Conservation (phyloP, 208 protist species). For the Trypanosoma melophagium region DNA sequence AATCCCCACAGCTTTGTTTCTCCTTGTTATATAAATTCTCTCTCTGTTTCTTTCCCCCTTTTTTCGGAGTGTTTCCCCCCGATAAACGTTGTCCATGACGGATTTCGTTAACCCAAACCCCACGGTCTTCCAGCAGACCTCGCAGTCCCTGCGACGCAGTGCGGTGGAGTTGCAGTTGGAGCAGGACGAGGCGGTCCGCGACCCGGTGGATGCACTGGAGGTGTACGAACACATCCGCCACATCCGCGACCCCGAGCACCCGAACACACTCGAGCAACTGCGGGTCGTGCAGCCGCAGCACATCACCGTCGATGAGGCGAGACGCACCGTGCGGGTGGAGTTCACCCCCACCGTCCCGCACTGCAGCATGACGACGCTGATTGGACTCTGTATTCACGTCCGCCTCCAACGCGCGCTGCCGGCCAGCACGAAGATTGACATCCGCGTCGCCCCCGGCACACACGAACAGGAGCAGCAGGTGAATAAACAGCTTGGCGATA, state of each 20-base stretch:
- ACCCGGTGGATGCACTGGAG: slow-evolving; percentile 93
- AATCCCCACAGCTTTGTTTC: not conserved
- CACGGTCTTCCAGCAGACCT: slow-evolving; percentile 36
- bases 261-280: slow-evolving; percentile 98
- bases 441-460: slow-evolving; percentile 91
- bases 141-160: slow-evolving; percentile 26
- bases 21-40: not conserved
- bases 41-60: slow-evolving; percentile 20
- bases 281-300: slow-evolving; percentile 89
- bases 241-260: slow-evolving; percentile 99
- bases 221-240: slow-evolving; percentile 95
- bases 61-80: not conserved
- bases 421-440: slow-evolving; percentile 93
- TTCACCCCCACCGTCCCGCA: slow-evolving; percentile 99
- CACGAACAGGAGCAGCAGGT: slow-evolving; percentile 95
- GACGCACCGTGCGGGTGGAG: slow-evolving; percentile 75
- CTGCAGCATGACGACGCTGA: slow-evolving; percentile 98
- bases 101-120: slow-evolving; percentile 76
- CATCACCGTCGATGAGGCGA: slow-evolving; percentile 87
- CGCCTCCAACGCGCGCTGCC: slow-evolving; percentile 96
- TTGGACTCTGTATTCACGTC: slow-evolving; percentile 96
- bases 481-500: slow-evolving; percentile 99
- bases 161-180: slow-evolving; percentile 46
- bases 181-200: slow-evolving; percentile 55
- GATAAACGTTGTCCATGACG: slow-evolving; percentile 17